Base-by-base conservation (phyloP, 2,329 filamentous ascomycete genomes). In the Dothiorella sarmentorum region DNA sequence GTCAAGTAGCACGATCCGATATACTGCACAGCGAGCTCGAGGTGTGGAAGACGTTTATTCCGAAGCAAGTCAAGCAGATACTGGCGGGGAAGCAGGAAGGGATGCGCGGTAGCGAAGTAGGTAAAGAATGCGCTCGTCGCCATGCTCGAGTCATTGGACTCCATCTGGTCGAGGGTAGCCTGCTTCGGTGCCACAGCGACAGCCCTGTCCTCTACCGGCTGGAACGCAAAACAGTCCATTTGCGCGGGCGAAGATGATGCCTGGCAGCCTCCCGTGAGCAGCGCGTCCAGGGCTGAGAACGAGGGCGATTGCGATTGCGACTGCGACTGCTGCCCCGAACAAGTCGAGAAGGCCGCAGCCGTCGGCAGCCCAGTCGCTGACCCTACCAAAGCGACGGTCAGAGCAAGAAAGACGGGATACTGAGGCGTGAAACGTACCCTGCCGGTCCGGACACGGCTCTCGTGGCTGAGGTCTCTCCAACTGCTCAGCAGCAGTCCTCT, bases 11-110 rank as follows among this genome's bases (percentile, higher is more conserved):
- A 81, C 3, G 80, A 76, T 24, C 80, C 83, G 38, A 84, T 75
- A 63, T 82, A 83, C 56, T 80, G 79, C 51, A 85, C 76, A n/a
- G 82, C 79, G 60, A 79, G 72, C 62, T 80, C 77, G 10, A 85
- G 71, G 56, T 79, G 78, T 2, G 69, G 68, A 4, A 70, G 64
- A 42, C 65, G 64, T 40, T 62, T 67, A 58, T 61, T 78, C 74
- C 69, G 80, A 75, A 62, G 76, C 63, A 64, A 70, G 64, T 63
- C 69, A 63, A 64, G 66, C 63, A 70, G 72, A 71, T 43, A 76
- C 63, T 62, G 71, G 31, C 76, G 69, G 0, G 82, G 82, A 5
- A 83, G 74, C 13, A 83, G 71, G 60, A 85, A 80, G 0, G 83
- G 83, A 71, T 85, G 83, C 2, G 78, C 76, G 1, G 76, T 72